A percentile compares a stretch with the other conserved stretches of the same genome.
Conservation (phyloP, 345 rosid genomes). For the Dovyalis caffra region DNA sequence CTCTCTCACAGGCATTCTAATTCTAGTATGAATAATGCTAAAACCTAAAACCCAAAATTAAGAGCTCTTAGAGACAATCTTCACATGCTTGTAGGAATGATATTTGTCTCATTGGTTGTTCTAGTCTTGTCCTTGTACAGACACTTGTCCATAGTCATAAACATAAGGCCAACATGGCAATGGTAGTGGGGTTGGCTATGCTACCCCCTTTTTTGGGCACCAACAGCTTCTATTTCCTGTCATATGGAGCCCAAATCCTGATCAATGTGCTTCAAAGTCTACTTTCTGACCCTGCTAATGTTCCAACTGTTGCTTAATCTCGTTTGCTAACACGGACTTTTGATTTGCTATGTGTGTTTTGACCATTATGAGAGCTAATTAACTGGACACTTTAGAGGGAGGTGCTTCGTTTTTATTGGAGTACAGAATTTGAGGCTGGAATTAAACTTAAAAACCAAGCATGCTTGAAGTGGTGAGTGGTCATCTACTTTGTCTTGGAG, state of each 20-base stretch:
- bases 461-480: not conserved
- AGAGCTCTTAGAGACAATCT: not conserved
- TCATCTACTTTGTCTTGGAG: not conserved
- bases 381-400: too few species aligned
- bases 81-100: not conserved
- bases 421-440: not conserved
- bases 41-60: not conserved
- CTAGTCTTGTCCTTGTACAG: not conserved
- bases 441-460: not conserved
- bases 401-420: too few species aligned
- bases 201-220: not conserved
- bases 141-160: not conserved
- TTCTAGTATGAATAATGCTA: not conserved
- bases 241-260: not conserved
- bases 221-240: not conserved
- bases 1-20: conserved; percentile 2
- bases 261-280: not conserved
- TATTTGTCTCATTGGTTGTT: not conserved
- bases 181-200: not conserved
- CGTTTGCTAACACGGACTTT: not conserved
- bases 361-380: not conserved
- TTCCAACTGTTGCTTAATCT: not conserved
- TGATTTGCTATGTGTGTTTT: not conserved
- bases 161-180: not conserved
- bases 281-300: too few species aligned